Base-by-base conservation (phyloP, 1,284 basidiomycete genomes). In the Microbotryum lychnidis-dioicae region DNA sequence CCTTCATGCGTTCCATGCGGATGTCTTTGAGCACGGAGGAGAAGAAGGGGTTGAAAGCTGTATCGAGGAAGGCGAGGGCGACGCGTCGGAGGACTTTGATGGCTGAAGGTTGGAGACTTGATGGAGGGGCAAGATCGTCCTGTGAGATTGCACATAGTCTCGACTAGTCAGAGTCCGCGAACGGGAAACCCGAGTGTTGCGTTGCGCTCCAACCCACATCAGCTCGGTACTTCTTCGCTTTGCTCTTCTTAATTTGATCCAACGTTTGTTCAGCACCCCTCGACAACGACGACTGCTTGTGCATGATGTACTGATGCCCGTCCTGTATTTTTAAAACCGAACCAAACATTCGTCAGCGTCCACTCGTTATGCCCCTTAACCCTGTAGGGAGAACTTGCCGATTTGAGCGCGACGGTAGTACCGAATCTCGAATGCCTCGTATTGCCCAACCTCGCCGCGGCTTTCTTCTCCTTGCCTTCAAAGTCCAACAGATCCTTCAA, bases 391-490 rank as follows among this genome's bases (percentile, higher is more conserved):
- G 6, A 10, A 54, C 70, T 51, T 44, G 73, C 72, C 21, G 70
- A 85, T 65, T 80, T 82, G 55, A 96, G 85, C 16, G 86, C 77
- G 65, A 96, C 85, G 3, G 91, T 94, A 0, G 92, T 96, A 0
- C 92, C 92, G 75, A 97, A 97, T 46, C 92, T 83, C 27, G 90
- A 90, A 76, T 97, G 92, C 31, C 92, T 82, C 20, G 89, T 87
- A n/a, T 84, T 60, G 20, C 63, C 63, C 20, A 66, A 42, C 42
- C 49, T 27, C 44, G 51, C 52, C 20, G 46, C 52, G 23, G 54
- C 31, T 12, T 37, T 29, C 31, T 56, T 50, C 29, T 60, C 27
- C 23, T 45, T 53, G 0, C 57, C 56, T 50, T 69, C 67, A 8
- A 61, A 23, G 29, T 69, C 65, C 6, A 96, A 81, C 55, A 93